phyloP scores from a whole-genome alignment of 2,329 filamentous ascomycete genomes.

The Bipolaris bicolor region DNA sequence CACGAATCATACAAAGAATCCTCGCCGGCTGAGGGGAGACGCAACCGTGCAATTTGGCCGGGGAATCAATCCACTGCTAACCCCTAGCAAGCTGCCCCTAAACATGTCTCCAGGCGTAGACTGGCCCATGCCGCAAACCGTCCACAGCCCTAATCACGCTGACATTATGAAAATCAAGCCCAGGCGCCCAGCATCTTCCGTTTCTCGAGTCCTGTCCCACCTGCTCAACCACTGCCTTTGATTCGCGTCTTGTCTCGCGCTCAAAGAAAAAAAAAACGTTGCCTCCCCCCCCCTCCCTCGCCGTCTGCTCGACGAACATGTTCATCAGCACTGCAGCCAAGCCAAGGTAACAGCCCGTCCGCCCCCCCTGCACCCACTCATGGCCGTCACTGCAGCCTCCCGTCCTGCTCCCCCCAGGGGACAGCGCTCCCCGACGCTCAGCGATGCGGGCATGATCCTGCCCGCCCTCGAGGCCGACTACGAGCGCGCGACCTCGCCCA shows the following conservation, averaged over 20 bases:
- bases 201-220: conserved; percentile 24
- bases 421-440: conserved; percentile 75
- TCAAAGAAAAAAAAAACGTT: neutral
- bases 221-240: conserved; percentile 9
- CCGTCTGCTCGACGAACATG: conserved; percentile 20
- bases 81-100: conserved; percentile 26
- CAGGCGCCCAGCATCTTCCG: conserved; percentile 26
- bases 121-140: conserved; percentile 27
- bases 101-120: conserved; percentile 17
- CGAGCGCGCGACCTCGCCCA: conserved; percentile 56
- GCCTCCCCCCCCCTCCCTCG: neutral
- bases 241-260: neutral
- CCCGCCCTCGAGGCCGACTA: conserved; percentile 59
- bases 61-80: conserved; percentile 10
- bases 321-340: conserved; percentile 23
- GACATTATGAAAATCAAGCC: conserved; percentile 23
- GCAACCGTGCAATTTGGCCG: conserved; percentile 17
- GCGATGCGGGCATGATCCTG: conserved; percentile 93
- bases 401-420: conserved; percentile 19
- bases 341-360: conserved; percentile 30
- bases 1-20: neutral
- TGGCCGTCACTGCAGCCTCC: conserved; percentile 32
- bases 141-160: conserved; percentile 28
- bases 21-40: too few species aligned
- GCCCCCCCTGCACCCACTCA: conserved; percentile 22